Base-by-base conservation (phyloP, 495 filamentous ascomycete genomes). In the Monascus purpureus region DNA sequence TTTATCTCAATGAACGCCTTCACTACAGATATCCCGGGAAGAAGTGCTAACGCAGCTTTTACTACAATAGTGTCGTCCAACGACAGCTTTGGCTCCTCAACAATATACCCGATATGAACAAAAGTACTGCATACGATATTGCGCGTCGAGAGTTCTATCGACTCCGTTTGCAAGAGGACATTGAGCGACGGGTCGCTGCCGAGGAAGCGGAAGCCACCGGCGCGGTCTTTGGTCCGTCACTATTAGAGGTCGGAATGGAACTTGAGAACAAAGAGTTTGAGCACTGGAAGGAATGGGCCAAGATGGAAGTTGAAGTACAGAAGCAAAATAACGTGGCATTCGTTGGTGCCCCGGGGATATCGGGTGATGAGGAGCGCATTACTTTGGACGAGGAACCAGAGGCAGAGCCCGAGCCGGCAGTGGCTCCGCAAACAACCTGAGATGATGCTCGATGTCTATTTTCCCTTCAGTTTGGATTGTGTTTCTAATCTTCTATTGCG, bases 121-220 rank as follows among this genome's bases (percentile, higher is more conserved):
- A 70, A 49, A 61, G 61, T 9, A 39, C 59, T 39, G 83, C 88
- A n/a, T 97, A 96, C 59, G 86, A 95, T 60, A 66, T 62, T 28
- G 86, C 82, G 13, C 77, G 92, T 18, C 74, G 75, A 41, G 90
- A 97, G 55, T 94, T 97, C 59, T 96, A 96, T 58, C 61, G 64
- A 31, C 52, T 86, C 35, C 77, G 88, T 35, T 71, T 93, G 35
- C 58, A 73, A 40, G 75, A 92, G 46, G 86, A 95, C 33, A 72
- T 90, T 27, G 75, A 90, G 56, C 72, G 74, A 36, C 72, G 86
- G 42, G 73, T 96, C 43, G 84, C 86, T 1, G 68, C 70, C 14
- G 90, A 97, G 58, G 90, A 97, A 57, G 90, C 90, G 7, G 61
- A 80, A 40, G 70, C 75, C 39, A 77, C 75, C 7, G 90, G 90